Base-by-base conservation (phyloP, 768 basidiomycete genomes). In the Pisolithus marmoratus region DNA sequence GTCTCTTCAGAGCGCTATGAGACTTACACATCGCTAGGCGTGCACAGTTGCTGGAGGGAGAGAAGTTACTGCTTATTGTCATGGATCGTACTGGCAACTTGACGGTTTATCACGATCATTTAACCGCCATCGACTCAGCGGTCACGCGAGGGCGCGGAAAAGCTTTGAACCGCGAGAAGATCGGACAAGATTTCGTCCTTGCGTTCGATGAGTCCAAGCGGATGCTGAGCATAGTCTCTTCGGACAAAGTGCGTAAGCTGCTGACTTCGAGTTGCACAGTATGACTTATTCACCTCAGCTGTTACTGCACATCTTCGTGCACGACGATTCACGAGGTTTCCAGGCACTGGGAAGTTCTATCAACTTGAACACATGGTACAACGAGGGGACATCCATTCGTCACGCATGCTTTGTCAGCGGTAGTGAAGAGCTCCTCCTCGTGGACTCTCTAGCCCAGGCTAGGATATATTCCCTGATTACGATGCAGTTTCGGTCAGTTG, bases 191-290 rank as follows among this genome's bases (percentile, higher is more conserved):
- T 6, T 68, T 72, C 43, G n/a, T 77, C 8, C 48, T 82, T 4
- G 70, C 81, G 0, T 81, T 74, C 52, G 80, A 84, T 43, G 81
- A 83, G 56, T 61, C 67, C 9, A 78, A 73, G 54, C 72, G 75
- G 2, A 72, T 77, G 62, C 57, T 84, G 19, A 72, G 73, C 0
- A 52, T 82, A 0, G 75, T 79, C 49, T 66, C 73, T 5, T 59
- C 70, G 0, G 66, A 65, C 5, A 80, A 74, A 68, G 79, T 74
- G 20, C 2, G 50, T 42, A 37, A 5, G 17, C 23, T 24, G 38
- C 9, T 8, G 15, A 34, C 11, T n/a, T 9, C 6, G 3, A 40
- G 17, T 36, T 36, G 0, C 12, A 36, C 20, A 9, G n/a, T 5
- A 4, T 14, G 8, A 15, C 7, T 26, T 17, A 26, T 5, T 15